Evolutionary conservation across 768 basidiomycete species (phyloP), one percentile per base, ranked within the genome.

Genomic region (Pulveroboletus sp.): DNA sequence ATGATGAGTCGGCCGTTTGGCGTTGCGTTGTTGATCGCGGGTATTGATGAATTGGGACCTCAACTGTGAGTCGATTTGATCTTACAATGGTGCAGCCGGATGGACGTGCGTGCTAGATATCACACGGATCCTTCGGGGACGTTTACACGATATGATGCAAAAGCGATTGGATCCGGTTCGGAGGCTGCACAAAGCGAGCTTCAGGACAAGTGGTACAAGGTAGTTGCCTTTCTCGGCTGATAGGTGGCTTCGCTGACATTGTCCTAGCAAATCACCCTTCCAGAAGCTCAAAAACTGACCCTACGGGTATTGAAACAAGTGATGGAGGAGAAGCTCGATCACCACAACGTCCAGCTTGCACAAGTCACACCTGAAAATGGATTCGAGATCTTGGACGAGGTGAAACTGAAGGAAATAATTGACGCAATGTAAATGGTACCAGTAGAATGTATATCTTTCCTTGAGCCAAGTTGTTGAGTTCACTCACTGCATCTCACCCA

Each of bases 1-100:
- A 87, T 95, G 86, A 98, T 98, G 95, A 97, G 94, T 71, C 78
- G 97, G 60, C 97, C 97, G 44, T 99, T 99, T 72, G 97, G 97
- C 59, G 97, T 99, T 27, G 97, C 97, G 6, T 73, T 99, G 56
- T 72, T 98, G 60, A 94, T 99, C 72, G 97, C 94, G n/a, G 97
- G 97, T 19, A 80, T 94, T 53, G 95, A 99, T 64, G 94, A 98
- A 70, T 73, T 86, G 43, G 97, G 97, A 8, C 95, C 95, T 33
- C 95, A 98, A 71, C 70, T 99, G 94, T 97, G 63, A 61, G 89
- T 75, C 27, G 27, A 29, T 29, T 29, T 4, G 27, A n/a, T n/a
- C n/a, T n/a, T n/a, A n/a, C 24, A 10, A 43, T n/a, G 17, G 47
- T 40, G 53, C n/a, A n/a, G n/a, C 37, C 59, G 14, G 57, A 39